Base-by-base conservation (phyloP, 108 stramenopile species). In the Mayamaea pseudoterrestris region DNA sequence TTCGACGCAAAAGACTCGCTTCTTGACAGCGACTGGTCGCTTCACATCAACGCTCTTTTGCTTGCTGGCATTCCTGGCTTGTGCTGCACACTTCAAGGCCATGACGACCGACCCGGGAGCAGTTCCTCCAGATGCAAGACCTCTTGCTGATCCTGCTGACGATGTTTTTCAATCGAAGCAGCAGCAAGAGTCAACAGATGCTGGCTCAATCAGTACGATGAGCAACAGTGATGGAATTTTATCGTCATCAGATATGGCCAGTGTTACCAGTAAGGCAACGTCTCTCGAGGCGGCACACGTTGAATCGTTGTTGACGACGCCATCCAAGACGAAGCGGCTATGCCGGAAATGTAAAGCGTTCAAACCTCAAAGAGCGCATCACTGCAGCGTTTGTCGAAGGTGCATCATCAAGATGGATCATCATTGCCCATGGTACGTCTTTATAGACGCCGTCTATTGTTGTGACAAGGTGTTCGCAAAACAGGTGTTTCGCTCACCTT, bases 321-420 rank as follows among this genome's bases (percentile, higher is more conserved):
- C 27, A 23, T 27, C 12, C 5, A 36, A n/a, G n/a, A n/a, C 30
- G 7, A 39, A 51, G 41, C 53, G 73, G 26, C 68, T 84, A 35
- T 91, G 90, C 53, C 68, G 90, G 16, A 58, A 84, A 17, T 93
- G 90, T 61, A 73, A 78, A 6, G 57, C 85, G 3, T 93, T 77
- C 69, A 93, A 93, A 47, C 90, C 90, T 27, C 81, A 65, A 24
- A 75, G 90, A 49, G 90, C 90, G 27, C 90, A 79, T 67, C 78
- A 80, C 58, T 84, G 75, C 43, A 76, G 76, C 50, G 69, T 93
- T n/a, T 93, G 90, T 68, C 65, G 69, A 23, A 56, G 92, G 44
- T 93, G 92, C 56, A 81, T 93, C 27, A 74, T 93, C 48, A 89
- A 93, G 65, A 89, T 93, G 87, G 92, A 93, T 58, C 92, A 83